Evolutionary conservation across 768 basidiomycete species (phyloP), one percentile per base, ranked within the genome.

Genomic region (Kwoniella sp.): DNA sequence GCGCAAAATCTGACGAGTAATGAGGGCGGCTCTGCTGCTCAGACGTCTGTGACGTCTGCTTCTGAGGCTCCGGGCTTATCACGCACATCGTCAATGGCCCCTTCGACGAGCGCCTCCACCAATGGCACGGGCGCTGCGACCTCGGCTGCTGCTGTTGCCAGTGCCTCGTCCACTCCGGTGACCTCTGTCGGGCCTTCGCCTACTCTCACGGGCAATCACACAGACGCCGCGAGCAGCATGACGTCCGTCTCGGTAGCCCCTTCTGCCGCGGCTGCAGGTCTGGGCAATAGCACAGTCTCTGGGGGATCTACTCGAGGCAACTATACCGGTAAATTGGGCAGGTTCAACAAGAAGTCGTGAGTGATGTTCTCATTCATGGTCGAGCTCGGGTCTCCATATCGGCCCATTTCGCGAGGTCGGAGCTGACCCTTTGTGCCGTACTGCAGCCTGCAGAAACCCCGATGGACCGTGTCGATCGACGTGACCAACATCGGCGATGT

Each of bases 401-500:
- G n/a, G n/a, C n/a, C n/a, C n/a, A n/a, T n/a, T n/a, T n/a, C n/a
- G n/a, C n/a, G n/a, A n/a, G n/a, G n/a, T n/a, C n/a, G n/a, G n/a
- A n/a, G n/a, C n/a, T n/a, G n/a, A n/a, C n/a, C n/a, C n/a, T n/a
- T n/a, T n/a, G n/a, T n/a, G n/a, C n/a, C n/a, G 10, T 7, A 27
- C 12, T 9, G 41, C 17, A 69, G 67, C 1, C 58, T 73, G 3
- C 72, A 73, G 39, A 42, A 45, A 43, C 63, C 62, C 25, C 62
- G 60, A 19, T 71, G 63, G 60, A 59, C 54, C 11, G 55, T 71
- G 8, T 55, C 63, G 0, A 61, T 55, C 15, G 68, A 71, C 42
- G 56, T 73, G 27, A 63, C 69, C 42, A 73, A 73, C 23, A 57
- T 62, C 17, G 72, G 72, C 0, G 39, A 43, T 20, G 56, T 69